Evolutionary conservation across 2,329 filamentous ascomycete species (phyloP).

Genomic region (Piedraia hortae): DNA sequence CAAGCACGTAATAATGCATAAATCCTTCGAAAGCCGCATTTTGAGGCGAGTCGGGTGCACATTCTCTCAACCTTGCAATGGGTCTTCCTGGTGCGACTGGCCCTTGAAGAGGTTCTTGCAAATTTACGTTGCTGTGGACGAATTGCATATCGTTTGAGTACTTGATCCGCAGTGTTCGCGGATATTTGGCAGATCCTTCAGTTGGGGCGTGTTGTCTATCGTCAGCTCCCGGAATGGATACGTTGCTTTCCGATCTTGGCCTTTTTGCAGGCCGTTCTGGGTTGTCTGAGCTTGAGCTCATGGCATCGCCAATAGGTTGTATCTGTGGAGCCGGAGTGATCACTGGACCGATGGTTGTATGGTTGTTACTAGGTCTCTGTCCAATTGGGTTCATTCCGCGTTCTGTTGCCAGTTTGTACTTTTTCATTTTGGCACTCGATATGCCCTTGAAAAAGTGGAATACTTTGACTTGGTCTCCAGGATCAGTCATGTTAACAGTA

Average conservation of each 20-base stretch:
- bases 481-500: slow-evolving; percentile 1
- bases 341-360: slow-evolving; percentile 1
- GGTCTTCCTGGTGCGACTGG: not conserved
- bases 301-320: slow-evolving; percentile 3
- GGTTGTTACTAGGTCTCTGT: slow-evolving; percentile 1
- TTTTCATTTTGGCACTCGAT: slow-evolving; percentile 8
- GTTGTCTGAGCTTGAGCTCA: slow-evolving; percentile 1
- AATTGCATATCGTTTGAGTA: slow-evolving; percentile 5
- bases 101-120: slow-evolving; percentile 1
- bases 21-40: slow-evolving; percentile 10
- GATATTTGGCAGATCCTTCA: no score
- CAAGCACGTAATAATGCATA: slow-evolving; percentile 10
- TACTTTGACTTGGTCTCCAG: slow-evolving; percentile 4
- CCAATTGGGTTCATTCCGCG: slow-evolving; percentile 6
- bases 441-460: slow-evolving; percentile 9
- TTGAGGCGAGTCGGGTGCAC: slow-evolving; percentile 3
- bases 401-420: slow-evolving; percentile 7
- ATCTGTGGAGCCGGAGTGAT: slow-evolving; percentile 3
- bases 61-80: slow-evolving; percentile 1
- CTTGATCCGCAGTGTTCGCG: no score
- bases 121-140: slow-evolving; percentile 1
- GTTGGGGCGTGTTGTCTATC: no score
- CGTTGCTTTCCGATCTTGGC: no score
- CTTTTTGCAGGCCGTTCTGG: no score
- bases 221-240: no score